phyloP scores from a whole-genome alignment of 331 rosid species.

The Telfairia occidentalis region DNA sequence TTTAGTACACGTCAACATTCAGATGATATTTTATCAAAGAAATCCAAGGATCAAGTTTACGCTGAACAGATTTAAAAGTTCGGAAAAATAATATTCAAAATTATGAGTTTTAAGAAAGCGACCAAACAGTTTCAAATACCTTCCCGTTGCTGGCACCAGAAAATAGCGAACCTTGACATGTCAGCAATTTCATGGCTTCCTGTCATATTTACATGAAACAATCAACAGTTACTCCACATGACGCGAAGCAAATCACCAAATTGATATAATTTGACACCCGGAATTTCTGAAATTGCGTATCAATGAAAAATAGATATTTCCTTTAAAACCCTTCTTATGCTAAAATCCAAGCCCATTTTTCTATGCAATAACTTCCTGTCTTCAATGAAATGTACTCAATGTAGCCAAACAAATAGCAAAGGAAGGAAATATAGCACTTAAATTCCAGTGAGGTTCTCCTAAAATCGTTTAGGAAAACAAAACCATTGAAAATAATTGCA shows the following conservation, averaged over 20 bases:
- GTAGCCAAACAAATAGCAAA: not conserved
- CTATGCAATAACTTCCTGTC: not conserved
- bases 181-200: not conserved
- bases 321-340: not conserved
- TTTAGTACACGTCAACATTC: not conserved
- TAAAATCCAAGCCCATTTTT: not conserved
- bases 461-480: not conserved
- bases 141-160: not conserved
- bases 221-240: not conserved
- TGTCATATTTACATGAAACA: not conserved
- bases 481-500: not conserved
- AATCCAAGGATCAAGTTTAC: not conserved
- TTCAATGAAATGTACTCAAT: not conserved
- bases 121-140: constrained; percentile 7
- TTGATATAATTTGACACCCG: not conserved
- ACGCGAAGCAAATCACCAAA: not conserved
- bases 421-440: not conserved
- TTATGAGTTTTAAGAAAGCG: not conserved
- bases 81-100: not conserved
- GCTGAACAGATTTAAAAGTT: not conserved
- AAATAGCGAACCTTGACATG: not conserved
- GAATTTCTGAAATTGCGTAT: not conserved
- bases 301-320: not conserved
- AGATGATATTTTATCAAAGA: not conserved
- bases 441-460: not conserved